Evolutionary conservation across 495 filamentous ascomycete species (phyloP), one percentile per base, ranked within the genome.

Genomic region (Penicillium macrosclerotiorum): DNA sequence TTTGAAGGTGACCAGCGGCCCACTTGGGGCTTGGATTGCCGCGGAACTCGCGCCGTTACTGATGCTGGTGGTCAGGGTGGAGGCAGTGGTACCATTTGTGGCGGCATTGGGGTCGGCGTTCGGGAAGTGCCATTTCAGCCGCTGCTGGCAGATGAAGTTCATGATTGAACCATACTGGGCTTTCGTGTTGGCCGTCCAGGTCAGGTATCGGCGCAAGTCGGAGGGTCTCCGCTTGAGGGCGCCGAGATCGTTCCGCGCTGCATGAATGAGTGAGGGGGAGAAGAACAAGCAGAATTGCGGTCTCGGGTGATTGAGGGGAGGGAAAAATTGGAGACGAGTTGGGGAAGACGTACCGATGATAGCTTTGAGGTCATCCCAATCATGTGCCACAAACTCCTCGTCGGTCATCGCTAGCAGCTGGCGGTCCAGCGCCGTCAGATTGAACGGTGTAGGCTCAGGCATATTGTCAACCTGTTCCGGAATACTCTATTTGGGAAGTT

Each of bases 221-320:
- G 85, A 89, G 23, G 92, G 92, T 63, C 81, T 83, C 46, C 92
- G 81, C 65, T 87, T 88, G 23, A 97, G 76, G 9, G 82, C 74
- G 20, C 74, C 78, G 54, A 96, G 85, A 34, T 86, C 76, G 60
- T 94, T 93, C 17, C 74, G 69, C 23, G 74, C 83, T 86, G 50
- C 12, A 52, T 16, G 48, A 36, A 30, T 27, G 32, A 8, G 41
- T 49, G 40, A 55, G 48, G 46, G 49, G 53, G 49, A 24, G 24
- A 24, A 13, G 20, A 17, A 24, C 1, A 18, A 5, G 25, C 27
- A 24, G 37, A 41, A 17, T 18, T 25, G 36, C 25, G 25, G 25
- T n/a, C n/a, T n/a, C n/a, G 11, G 25, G 25, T 11, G 5, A 27
- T 27, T 5, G 25, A 27, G 25, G 11, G 11, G 25, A 11, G 25